These are phyloP conservation scores for Carallia pectinifolia DNA, from an alignment of 345 rosid species.

Conservation along the genomic window DNA sequence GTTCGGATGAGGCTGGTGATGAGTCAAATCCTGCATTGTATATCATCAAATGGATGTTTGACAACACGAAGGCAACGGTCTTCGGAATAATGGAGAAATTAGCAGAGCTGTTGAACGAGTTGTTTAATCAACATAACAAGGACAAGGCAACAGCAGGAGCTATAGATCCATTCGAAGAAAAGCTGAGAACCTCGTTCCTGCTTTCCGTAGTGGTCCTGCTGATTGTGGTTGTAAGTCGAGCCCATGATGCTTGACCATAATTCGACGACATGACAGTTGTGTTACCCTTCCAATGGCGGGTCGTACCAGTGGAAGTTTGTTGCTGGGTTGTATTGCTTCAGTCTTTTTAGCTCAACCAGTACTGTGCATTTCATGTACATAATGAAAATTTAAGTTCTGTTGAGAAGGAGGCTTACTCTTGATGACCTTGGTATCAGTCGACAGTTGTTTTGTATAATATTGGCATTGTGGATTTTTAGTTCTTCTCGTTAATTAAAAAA, in stretches of 20 bases:
- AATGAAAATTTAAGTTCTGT: not conserved
- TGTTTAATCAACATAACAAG: constrained; percentile 38
- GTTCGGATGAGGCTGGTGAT: constrained; percentile 36
- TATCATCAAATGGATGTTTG: constrained; percentile 49
- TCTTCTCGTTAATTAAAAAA: not conserved
- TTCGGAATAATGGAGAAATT: constrained; percentile 50
- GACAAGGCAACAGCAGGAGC: constrained; percentile 27
- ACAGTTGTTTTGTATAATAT: not conserved
- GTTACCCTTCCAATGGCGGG: not conserved
- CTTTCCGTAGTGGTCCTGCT: constrained; percentile 66
- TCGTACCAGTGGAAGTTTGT: not conserved
- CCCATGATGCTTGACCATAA: constrained; percentile 46
- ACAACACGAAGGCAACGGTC: constrained; percentile 44
- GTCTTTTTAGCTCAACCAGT: not conserved
- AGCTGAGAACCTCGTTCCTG: constrained; percentile 62
- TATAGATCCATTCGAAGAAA: constrained; percentile 47
- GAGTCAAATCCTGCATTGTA: constrained; percentile 38
- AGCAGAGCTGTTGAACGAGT: constrained; percentile 41
- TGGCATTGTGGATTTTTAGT: not conserved
- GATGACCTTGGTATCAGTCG: not conserved
- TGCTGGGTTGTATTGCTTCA: not conserved
- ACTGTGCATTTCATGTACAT: not conserved
- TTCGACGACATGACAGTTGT: constrained; percentile 30
- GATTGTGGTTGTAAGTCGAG: constrained; percentile 69
- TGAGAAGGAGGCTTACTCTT: not conserved